These are phyloP conservation scores for Prunus salicina DNA, from an alignment of 306 rosid species.

Conservation along the genomic window DNA sequence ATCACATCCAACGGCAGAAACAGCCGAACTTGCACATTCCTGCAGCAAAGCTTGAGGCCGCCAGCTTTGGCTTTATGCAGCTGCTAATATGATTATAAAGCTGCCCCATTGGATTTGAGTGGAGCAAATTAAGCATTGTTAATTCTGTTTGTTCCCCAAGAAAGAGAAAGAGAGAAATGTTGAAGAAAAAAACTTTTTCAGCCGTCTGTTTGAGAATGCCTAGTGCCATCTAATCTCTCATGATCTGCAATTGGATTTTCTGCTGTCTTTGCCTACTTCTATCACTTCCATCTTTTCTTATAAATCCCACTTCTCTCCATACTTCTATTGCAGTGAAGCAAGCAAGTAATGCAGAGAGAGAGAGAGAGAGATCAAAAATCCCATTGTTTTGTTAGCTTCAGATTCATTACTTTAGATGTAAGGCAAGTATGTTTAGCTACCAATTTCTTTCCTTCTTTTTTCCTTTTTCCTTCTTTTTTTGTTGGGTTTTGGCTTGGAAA, in stretches of 20 bases:
- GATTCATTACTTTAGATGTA: neutral
- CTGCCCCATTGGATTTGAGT: no score
- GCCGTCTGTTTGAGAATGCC: conserved; percentile 20
- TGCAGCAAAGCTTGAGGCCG: conserved; percentile 4
- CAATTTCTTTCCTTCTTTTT: no score
- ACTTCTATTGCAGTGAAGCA: conserved; percentile 2
- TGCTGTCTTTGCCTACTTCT: conserved; percentile 18
- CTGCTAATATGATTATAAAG: neutral
- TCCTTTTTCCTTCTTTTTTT: neutral
- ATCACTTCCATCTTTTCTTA: conserved; percentile 17
- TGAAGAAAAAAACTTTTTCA: conserved; percentile 16
- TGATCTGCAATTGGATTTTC: conserved; percentile 14
- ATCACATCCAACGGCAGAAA: conserved; percentile 20
- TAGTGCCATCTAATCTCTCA: conserved; percentile 20
- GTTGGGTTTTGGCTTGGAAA: neutral
- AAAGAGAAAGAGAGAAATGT: neutral
- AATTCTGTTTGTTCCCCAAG: neutral
- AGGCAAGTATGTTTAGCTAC: neutral
- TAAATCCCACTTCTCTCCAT: neutral
- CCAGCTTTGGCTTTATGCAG: neutral
- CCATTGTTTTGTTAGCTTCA: neutral
- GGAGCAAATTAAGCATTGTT: neutral
- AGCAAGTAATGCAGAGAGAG: neutral
- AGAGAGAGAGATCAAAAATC: neutral
- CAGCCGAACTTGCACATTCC: conserved; percentile 14